These are phyloP conservation scores for Haematococcus lacustris DNA, from an alignment of 139 green algal species.

Conservation along the genomic window DNA sequence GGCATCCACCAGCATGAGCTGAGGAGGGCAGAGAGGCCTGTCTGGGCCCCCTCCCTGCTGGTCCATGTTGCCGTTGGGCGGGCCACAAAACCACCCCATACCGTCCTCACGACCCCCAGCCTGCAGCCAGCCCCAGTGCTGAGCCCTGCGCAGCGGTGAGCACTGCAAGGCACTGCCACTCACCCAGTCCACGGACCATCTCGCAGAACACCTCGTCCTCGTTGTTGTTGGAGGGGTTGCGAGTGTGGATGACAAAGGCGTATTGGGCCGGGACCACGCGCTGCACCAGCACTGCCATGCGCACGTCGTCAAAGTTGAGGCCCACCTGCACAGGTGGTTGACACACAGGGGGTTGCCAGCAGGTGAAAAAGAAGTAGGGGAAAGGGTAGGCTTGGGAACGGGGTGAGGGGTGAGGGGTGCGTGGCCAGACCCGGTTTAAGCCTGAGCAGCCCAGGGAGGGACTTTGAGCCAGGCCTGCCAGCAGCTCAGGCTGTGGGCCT, in stretches of 20 bases:
- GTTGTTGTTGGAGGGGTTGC: conserved; percentile 84
- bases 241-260: conserved; percentile 98
- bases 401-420: not conserved
- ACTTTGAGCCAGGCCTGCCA: too few relatives aligned
- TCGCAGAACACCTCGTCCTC: conserved; percentile 89
- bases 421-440: too few relatives aligned
- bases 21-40: too few relatives aligned
- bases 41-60: too few relatives aligned
- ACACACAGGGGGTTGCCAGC: not conserved
- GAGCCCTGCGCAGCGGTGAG: not conserved
- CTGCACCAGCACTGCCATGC: conserved; percentile 97
- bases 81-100: too few relatives aligned
- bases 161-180: conserved; percentile 7
- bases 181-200: conserved; percentile 87
- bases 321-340: conserved; percentile 22
- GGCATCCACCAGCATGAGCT: too few relatives aligned
- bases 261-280: conserved; percentile 88
- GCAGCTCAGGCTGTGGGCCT: too few relatives aligned
- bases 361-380: not conserved
- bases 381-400: not conserved
- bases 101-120: too few relatives aligned
- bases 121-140: too few relatives aligned
- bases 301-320: conserved; percentile 81
- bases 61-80: too few relatives aligned
- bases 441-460: too few relatives aligned